Conservation (phyloP, 169 alveolate genomes). For the Perkinsus marinus region DNA sequence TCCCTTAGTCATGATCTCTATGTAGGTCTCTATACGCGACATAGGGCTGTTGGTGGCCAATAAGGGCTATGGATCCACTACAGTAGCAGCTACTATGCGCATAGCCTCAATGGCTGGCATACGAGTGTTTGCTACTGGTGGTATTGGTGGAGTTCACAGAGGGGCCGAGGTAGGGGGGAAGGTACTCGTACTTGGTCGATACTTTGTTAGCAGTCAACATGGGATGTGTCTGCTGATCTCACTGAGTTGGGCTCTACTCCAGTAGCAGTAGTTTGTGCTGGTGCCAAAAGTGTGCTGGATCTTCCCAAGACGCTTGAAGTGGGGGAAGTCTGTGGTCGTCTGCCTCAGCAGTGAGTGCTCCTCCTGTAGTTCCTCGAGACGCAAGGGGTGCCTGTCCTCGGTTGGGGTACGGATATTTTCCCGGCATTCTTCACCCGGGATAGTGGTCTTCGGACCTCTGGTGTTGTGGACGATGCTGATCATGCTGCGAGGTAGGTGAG, state of each 20-base stretch:
- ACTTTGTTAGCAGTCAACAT: conserved; percentile 8
- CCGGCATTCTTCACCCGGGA: conserved; percentile 54
- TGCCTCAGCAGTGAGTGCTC: too few relatives aligned
- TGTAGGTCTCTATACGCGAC: conserved; percentile 3
- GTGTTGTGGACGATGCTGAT: background rate
- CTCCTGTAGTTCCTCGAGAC: conserved; percentile 52
- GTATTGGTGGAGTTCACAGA: conserved; percentile 72
- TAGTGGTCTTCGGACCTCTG: background rate
- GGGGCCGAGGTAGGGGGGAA: conserved; percentile 38
- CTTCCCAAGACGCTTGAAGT: conserved; percentile 60
- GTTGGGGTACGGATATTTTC: conserved; percentile 48
- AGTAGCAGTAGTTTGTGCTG: conserved; percentile 64
- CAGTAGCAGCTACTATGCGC: conserved; percentile 72
- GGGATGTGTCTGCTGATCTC: conserved; percentile 62
- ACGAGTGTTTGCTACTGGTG: conserved; percentile 65
- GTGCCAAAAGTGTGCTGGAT: conserved; percentile 66
- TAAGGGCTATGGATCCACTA: conserved; percentile 45
- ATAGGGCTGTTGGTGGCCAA: conserved; percentile 8
- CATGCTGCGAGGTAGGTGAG: background rate
- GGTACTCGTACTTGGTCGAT: background rate
- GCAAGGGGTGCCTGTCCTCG: conserved; percentile 59
- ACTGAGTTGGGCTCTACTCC: conserved; percentile 55
- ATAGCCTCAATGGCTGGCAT: conserved; percentile 51
- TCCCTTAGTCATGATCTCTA: conserved; percentile 24
- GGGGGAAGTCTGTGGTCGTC: background rate